Evolutionary conservation across 345 rosid genomes (phyloP), one percentile per base, ranked within the genome.

Genomic region (Barbarea vulgaris): DNA sequence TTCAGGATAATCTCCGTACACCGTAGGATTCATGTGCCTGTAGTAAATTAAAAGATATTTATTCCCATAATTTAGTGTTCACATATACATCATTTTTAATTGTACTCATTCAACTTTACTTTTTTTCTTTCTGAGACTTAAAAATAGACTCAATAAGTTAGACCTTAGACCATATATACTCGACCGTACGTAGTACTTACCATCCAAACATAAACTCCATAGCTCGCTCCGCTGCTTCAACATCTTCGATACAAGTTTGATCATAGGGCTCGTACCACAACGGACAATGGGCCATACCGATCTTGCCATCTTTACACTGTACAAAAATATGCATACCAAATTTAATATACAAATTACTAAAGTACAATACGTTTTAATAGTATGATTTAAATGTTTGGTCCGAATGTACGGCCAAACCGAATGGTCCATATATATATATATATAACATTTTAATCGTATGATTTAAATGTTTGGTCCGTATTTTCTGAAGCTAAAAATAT

Each of bases 1-100:
- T 65, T 70, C 36, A 0, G 86, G 88, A 25, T 85, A 85, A 24
- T 81, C 77, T 25, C 88, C 88, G 6, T 64, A 72, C 9, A 78
- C 81, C 9, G 84, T 53, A 27, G 88, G 88, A 50, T 75, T 52
- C 74, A 80, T 63, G 36, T 64, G 71, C 88, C 88, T 53, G 58
- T 53, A 13, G n/a, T 2, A 2, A 53, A 13, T 12, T 12, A 4
- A 41, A 41, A 41, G 2, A 41, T 41, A 13, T 41, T 39, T 41
- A 13, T 41, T 41, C 46, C 46, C 46, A 41, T 41, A 13, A 39
- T 36, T 36, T 36, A 10, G 4, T 31, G 34, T 31, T n/a, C n/a
- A 31, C 34, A 31, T 9, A 31, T 9, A 31, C 9, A 28, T 28
- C 3, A 28, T 4, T 28, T 28, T 28, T 4, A 18, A 47, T 46